These are phyloP conservation scores for Ramularia endophylla DNA, from an alignment of 2,329 filamentous ascomycete genomes.

Conservation along the genomic window DNA sequence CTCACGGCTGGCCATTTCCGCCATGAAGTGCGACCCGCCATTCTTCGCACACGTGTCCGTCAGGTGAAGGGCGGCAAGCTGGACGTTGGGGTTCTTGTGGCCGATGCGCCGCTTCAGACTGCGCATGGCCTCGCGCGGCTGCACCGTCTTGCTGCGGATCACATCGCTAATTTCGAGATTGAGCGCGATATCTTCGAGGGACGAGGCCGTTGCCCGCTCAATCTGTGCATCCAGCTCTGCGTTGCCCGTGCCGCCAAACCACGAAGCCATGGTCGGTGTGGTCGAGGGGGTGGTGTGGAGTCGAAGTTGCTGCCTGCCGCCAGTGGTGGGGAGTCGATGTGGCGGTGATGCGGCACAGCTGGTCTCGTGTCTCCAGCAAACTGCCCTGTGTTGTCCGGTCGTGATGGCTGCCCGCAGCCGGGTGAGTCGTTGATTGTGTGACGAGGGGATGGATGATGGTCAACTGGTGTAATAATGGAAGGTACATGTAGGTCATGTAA, in stretches of 20 bases:
- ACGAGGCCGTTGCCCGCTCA: constrained; percentile 89
- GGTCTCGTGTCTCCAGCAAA: too few relatives aligned
- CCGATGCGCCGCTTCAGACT: constrained; percentile 89
- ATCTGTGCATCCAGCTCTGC: constrained; percentile 95
- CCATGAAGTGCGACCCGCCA: constrained; percentile 88
- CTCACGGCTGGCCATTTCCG: constrained; percentile 91
- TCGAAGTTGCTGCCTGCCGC: too few relatives aligned
- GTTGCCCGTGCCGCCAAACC: constrained; percentile 79
- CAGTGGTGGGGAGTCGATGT: not conserved
- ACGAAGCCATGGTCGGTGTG: constrained; percentile 73
- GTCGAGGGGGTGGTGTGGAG: not conserved
- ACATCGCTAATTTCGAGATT: constrained; percentile 98
- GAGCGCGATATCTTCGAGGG: constrained; percentile 94
- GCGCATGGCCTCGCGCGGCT: constrained; percentile 97
- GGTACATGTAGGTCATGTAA: too few relatives aligned
- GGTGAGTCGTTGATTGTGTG: not conserved
- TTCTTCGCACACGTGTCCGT: constrained; percentile 99
- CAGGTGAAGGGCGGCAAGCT: constrained; percentile 90
- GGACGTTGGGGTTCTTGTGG: constrained; percentile 96
- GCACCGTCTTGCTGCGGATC: constrained; percentile 94
- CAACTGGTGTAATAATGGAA: not conserved
- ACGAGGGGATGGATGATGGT: not conserved
- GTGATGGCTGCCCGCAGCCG: too few relatives aligned
- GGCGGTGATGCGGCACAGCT: not conserved
- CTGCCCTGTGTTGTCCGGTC: too few relatives aligned